Conservation (phyloP, 495 filamentous ascomycete species). For the Corynascus novoguineensis region DNA sequence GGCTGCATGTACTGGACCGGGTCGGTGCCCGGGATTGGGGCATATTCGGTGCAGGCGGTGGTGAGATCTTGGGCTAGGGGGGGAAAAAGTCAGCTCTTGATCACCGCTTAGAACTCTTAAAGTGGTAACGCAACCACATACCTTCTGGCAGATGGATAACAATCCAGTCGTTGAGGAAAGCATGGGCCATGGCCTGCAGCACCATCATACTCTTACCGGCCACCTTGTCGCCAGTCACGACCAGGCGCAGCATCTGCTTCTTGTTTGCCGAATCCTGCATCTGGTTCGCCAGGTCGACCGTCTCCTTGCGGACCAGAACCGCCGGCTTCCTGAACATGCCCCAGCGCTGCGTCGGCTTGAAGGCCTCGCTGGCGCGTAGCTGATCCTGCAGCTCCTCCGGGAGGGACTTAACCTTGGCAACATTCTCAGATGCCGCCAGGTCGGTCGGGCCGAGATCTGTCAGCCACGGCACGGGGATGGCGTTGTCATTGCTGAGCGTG, state of each 20-base stretch:
- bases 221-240: constrained; percentile 67
- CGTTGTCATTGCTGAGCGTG: constrained; percentile 89
- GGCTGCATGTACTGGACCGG: constrained; percentile 68
- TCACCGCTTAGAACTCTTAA: not conserved
- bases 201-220: constrained; percentile 82
- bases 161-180: constrained; percentile 76
- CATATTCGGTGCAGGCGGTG: constrained; percentile 72
- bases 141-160: constrained; percentile 91
- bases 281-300: constrained; percentile 59
- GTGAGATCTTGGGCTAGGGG: constrained; percentile 71
- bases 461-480: constrained; percentile 65
- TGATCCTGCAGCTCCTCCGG: constrained; percentile 66
- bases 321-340: constrained; percentile 74
- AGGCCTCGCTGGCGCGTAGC: constrained; percentile 76
- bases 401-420: constrained; percentile 63
- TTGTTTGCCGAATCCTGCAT: constrained; percentile 50
- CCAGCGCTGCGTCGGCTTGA: constrained; percentile 91
- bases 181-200: constrained; percentile 79
- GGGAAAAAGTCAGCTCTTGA: constrained; percentile 1
- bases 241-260: constrained; percentile 55
- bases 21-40: constrained; percentile 52
- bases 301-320: constrained; percentile 68
- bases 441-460: constrained; percentile 52
- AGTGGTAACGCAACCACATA: constrained; percentile 25
- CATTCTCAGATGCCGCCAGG: constrained; percentile 48